These are phyloP conservation scores for Backusella circina DNA, from an alignment of 192 early-diverging fungal genomes.

Conservation along the genomic window DNA sequence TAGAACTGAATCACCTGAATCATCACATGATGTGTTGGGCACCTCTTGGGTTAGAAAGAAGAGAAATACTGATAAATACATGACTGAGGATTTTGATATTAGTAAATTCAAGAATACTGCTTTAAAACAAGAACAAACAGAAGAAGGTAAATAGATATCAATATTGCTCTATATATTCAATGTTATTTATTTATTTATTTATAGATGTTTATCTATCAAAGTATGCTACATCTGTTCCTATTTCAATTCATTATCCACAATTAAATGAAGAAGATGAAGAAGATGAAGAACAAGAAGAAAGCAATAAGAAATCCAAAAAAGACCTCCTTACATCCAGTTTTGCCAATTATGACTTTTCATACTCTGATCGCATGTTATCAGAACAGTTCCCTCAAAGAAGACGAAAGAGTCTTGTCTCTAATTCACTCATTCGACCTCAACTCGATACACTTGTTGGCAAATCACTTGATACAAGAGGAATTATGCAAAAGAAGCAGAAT, in stretches of 20 bases:
- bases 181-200: neutral
- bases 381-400: conserved; percentile 1
- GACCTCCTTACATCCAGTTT: neutral
- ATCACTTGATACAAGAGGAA: conserved; percentile 5
- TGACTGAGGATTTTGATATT: neutral
- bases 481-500: neutral
- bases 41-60: conserved; percentile 6
- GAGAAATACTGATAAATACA: conserved; percentile 1
- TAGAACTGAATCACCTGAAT: neutral
- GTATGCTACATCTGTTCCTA: conserved; percentile 20
- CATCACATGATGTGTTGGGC: neutral
- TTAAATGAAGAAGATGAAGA: neutral
- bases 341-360: conserved; percentile 10
- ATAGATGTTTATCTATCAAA: neutral
- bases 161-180: neutral
- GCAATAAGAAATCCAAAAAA: neutral
- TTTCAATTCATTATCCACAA: conserved; percentile 1
- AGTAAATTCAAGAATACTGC: neutral
- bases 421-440: neutral
- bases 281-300: neutral
- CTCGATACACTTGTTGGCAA: conserved; percentile 5
- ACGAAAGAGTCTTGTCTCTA: neutral
- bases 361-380: conserved; percentile 7
- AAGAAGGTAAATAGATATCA: neutral
- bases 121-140: neutral